A percentile compares a stretch with the other conserved stretches of the same genome.
Conservation (phyloP, 106 monocot species). For the Phalaenopsis equestris region DNA sequence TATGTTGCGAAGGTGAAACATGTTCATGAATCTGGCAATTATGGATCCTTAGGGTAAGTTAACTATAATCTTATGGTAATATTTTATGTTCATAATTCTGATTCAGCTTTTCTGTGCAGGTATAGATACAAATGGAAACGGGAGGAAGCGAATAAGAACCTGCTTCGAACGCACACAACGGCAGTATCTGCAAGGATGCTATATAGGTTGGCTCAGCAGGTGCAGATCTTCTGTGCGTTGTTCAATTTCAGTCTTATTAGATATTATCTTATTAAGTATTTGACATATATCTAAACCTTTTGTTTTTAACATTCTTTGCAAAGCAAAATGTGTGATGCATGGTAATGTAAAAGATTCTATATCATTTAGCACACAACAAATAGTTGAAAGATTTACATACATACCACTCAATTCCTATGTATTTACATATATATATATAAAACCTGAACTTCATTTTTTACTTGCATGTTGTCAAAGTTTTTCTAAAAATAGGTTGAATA, state of each 20-base stretch:
- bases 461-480: too few species aligned
- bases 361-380: not conserved
- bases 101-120: constrained; percentile 21
- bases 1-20: constrained; percentile 70
- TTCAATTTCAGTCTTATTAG: not conserved
- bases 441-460: too few species aligned
- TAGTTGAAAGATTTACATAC: not conserved
- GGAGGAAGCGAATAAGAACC: constrained; percentile 91
- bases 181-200: constrained; percentile 99
- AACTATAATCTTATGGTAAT: not conserved
- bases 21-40: constrained; percentile 87
- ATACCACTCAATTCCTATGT: too few species aligned
- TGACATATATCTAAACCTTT: not conserved
- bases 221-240: constrained; percentile 1
- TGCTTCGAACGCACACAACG: constrained; percentile 95
- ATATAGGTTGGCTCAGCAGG: constrained; percentile 75
- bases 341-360: not conserved
- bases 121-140: constrained; percentile 96
- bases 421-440: too few species aligned
- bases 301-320: not conserved
- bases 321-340: not conserved
- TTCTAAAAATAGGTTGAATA: too few species aligned
- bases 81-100: constrained; percentile 2
- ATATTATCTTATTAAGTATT: not conserved
- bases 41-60: constrained; percentile 89